Evolutionary conservation across 2,329 filamentous ascomycete genomes (phyloP).

Genomic region (Lithohypha guttulata): DNA sequence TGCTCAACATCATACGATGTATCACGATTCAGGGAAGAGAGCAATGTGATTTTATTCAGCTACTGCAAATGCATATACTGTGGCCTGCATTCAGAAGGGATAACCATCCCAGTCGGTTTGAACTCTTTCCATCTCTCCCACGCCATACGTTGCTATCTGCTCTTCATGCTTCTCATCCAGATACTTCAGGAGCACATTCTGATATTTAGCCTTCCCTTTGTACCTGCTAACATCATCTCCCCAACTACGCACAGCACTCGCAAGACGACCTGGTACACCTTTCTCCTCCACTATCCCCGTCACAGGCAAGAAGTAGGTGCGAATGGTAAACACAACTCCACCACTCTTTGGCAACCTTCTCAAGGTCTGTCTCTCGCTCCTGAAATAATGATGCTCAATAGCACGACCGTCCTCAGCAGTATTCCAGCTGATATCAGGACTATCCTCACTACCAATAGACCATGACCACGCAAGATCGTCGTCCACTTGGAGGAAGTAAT

Average conservation of each 20-base stretch:
- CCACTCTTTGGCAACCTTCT: slow-evolving; percentile 49
- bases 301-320: slow-evolving; percentile 68
- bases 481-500: slow-evolving; percentile 84
- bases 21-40: too few species aligned
- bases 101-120: slow-evolving; percentile 16
- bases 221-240: slow-evolving; percentile 65
- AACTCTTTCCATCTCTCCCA: slow-evolving; percentile 16
- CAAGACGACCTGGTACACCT: slow-evolving; percentile 67
- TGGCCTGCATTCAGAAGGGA: slow-evolving; percentile 8
- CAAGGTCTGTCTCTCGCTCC: slow-evolving; percentile 63
- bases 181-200: slow-evolving; percentile 62
- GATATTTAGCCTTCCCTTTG: slow-evolving; percentile 67
- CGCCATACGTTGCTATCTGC: slow-evolving; percentile 43
- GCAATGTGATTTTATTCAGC: background rate
- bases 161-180: slow-evolving; percentile 63
- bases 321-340: slow-evolving; percentile 61
- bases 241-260: slow-evolving; percentile 72
- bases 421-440: slow-evolving; percentile 55
- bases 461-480: slow-evolving; percentile 64
- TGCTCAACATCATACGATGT: too few species aligned
- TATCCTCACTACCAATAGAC: slow-evolving; percentile 66
- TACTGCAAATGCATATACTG: slow-evolving; percentile 8
- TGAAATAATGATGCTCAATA: slow-evolving; percentile 63
- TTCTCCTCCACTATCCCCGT: slow-evolving; percentile 58
- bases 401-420: slow-evolving; percentile 64